Base-by-base conservation (phyloP, 2,329 filamentous ascomycete genomes). In the Colletotrichum eremochloae region DNA sequence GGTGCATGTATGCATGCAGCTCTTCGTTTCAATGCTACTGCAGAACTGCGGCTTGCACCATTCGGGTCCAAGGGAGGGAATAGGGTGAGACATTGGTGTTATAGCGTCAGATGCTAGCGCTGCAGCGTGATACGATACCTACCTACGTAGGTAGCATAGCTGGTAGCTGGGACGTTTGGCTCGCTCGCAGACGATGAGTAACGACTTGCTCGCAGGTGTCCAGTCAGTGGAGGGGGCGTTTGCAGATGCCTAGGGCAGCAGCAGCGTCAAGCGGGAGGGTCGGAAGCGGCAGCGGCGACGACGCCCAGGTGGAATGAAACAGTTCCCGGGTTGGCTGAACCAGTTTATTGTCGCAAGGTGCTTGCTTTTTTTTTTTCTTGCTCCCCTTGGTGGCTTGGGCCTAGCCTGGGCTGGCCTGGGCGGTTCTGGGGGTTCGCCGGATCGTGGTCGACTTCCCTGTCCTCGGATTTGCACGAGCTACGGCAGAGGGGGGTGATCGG, bases 101-200 rank as follows among this genome's bases (percentile, higher is more conserved):
- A 72, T 72, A 42, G 69, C 60, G 69, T 69, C 60, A 72, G 69
- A 69, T 64, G 60, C 66, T 58, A 69, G 46, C 68, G 44, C 53
- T 69, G 64, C 36, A 36, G 36, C 52, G 50, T 31, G 24, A 52
- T n/a, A n/a, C 44, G 24, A 52, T n/a, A n/a, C 44, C 20, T n/a
- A 46, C 4, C 9, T 1, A 20, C 7, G 7, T 36, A 36, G 33
- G 5, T 8, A 20, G 42, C 20, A 46, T n/a, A 11, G 44, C 20
- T 11, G 50, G 50, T 50, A 56, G 31, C 62, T 44, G 44, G 46
- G 60, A 40, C 53, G 66, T 61, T 55, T n/a, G 68, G 44, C 20
- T 46, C 44, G 52, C 44, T 38, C 55, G 60, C 60, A 55, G 44
- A 46, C 20, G 46, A 69, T 55, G 66, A 64, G 46, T n/a, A 72